Base-by-base conservation (phyloP, 257 asterid genomes). In the Scutellaria galericulata region DNA sequence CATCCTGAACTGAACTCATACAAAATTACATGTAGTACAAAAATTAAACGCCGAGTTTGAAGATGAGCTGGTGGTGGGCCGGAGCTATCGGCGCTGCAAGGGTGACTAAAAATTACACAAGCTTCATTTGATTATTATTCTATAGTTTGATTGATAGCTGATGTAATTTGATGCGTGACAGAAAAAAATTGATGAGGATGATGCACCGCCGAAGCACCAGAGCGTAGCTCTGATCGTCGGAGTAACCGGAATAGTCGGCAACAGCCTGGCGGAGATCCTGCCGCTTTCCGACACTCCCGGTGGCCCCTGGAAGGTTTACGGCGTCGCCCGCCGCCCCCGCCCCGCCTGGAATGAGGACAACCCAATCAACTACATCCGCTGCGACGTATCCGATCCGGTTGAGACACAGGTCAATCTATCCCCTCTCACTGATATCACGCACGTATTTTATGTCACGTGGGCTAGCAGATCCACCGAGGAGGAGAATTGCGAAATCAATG, bases 251-350 rank as follows among this genome's bases (percentile, higher is more conserved):
- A 88, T 94, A 77, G 97, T 94, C 1, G 97, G 98, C 68, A 91
- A 88, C 81, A 93, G 97, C 81, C 84, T 93, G 57, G 91, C 97
- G 54, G 96, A 91, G 94, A 93, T 93, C 77, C 92, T 93, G 24
- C 97, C 98, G 37, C 97, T 91, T 55, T 68, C 97, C 66, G 96
- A 91, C 81, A 94, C 98, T 7, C 97, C 98, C 9, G 96, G 98
- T 31, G 96, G 98, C 47, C 98, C 96, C 0, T 94, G 97, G 96
- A 94, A 91, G 87, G 97, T 94, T 13, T 91, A 94, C 68, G 98
- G 98, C 5, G 80, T 91, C 37, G 97, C 96, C 1, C 96, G 97
- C 78, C 96, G 97, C 57, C 85, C 96, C 31, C 85, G 95, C 7
- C 95, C 97, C 3, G 5, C 87, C 46, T 94, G 97, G 98, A 91